These are phyloP conservation scores for Aspergillus candidus DNA, from an alignment of 2,329 filamentous ascomycete genomes.

Conservation along the genomic window DNA sequence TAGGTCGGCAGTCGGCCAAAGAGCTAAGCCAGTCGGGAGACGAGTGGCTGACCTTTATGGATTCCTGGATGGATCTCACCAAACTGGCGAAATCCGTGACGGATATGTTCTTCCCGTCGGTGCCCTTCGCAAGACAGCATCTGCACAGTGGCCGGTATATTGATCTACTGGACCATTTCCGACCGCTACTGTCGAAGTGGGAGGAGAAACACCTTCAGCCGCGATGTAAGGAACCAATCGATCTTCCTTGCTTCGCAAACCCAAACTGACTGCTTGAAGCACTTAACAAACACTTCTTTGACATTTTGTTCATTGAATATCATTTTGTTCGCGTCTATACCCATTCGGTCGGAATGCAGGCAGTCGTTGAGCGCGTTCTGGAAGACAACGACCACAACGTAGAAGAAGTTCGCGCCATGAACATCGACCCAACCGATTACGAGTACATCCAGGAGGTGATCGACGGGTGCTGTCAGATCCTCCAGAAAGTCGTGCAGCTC, in stretches of 20 bases:
- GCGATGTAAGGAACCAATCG: constrained; percentile 14
- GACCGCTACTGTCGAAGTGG: constrained; percentile 34
- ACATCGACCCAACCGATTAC: constrained; percentile 47
- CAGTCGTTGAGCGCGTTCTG: constrained; percentile 50
- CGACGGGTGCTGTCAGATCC: constrained; percentile 48
- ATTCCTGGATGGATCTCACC: constrained; percentile 46
- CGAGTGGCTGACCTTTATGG: constrained; percentile 49
- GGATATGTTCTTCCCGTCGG: constrained; percentile 48
- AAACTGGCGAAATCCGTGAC: constrained; percentile 47
- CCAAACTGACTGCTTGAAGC: constrained; percentile 11
- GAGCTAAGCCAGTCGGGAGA: constrained; percentile 39
- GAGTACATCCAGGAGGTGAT: constrained; percentile 53
- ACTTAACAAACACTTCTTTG: constrained; percentile 35
- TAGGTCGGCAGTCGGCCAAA: constrained; percentile 23
- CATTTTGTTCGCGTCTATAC: constrained; percentile 42
- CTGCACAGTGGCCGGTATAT: constrained; percentile 46
- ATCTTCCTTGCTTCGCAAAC: neutral
- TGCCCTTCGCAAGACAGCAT: constrained; percentile 30
- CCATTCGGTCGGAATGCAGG: constrained; percentile 49
- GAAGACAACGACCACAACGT: constrained; percentile 27
- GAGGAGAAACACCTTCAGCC: constrained; percentile 32
- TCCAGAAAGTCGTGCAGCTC: constrained; percentile 46
- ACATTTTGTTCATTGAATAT: constrained; percentile 51
- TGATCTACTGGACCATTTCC: constrained; percentile 41
- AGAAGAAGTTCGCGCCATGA: constrained; percentile 37